Percentiles rank a stretch among this genome's conserved stretches.
Conservation (phyloP, 1,284 basidiomycete species). For the Trametes versicolor region DNA sequence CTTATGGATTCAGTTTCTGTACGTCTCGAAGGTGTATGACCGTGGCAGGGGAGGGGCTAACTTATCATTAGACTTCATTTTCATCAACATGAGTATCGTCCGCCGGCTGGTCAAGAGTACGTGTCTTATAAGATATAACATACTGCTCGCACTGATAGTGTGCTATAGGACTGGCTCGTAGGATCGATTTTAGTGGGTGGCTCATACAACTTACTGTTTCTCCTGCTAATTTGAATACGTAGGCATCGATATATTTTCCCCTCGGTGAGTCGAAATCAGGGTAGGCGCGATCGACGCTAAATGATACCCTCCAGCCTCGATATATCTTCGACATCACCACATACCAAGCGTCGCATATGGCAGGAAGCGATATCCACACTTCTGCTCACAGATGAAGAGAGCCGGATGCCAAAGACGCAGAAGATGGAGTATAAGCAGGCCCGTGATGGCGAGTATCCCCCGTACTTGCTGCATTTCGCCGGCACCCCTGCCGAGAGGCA, state of each 20-base stretch:
- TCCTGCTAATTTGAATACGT: slow-evolving; percentile 12
- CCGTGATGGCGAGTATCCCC: slow-evolving; percentile 69
- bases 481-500: slow-evolving; percentile 79
- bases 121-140: slow-evolving; percentile 30
- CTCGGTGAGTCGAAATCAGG: slow-evolving; percentile 52
- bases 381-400: slow-evolving; percentile 68
- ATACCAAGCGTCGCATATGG: slow-evolving; percentile 82
- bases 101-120: slow-evolving; percentile 68
- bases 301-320: slow-evolving; percentile 58
- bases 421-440: slow-evolving; percentile 70
- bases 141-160: slow-evolving; percentile 1
- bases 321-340: slow-evolving; percentile 66
- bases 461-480: slow-evolving; percentile 76
- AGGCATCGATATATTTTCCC: slow-evolving; percentile 86
- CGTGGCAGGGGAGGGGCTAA: slow-evolving; percentile 8
- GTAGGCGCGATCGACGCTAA: no score
- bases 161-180: slow-evolving; percentile 60
- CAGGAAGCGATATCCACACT: slow-evolving; percentile 81
- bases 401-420: slow-evolving; percentile 69
- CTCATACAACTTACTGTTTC: slow-evolving; percentile 4
- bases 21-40: slow-evolving; percentile 7
- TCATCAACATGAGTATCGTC: slow-evolving; percentile 61
- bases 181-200: slow-evolving; percentile 79
- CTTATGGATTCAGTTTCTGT: slow-evolving; percentile 76
- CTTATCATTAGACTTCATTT: slow-evolving; percentile 64